Conservation (phyloP, 345 rosid genomes). For the Microcos paniculata region DNA sequence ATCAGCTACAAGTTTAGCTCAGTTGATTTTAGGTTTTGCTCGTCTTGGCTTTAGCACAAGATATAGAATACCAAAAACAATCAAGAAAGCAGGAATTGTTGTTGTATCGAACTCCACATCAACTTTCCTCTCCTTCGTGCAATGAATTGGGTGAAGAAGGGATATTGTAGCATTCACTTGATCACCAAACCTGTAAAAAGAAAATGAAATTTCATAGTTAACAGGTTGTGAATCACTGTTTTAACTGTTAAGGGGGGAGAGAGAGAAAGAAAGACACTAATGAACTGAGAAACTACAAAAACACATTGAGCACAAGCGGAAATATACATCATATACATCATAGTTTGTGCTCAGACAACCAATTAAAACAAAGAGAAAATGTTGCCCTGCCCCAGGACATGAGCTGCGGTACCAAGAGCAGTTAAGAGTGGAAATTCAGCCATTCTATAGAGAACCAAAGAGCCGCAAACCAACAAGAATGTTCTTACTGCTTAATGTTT, state of each 20-base stretch:
- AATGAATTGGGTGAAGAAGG: slow-evolving; percentile 83
- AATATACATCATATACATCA: background rate
- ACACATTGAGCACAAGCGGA: background rate
- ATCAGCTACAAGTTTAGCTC: slow-evolving; percentile 14
- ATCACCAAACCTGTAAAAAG: slow-evolving; percentile 56
- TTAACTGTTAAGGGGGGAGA: background rate
- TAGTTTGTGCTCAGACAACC: background rate
- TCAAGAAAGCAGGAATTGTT: slow-evolving; percentile 82
- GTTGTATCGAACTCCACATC: slow-evolving; percentile 70
- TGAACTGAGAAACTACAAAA: slow-evolving; percentile 5
- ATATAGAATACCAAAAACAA: slow-evolving; percentile 59
- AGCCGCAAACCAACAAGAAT: background rate
- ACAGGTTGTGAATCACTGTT: background rate
- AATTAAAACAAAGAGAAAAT: background rate
- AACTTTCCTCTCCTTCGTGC: slow-evolving; percentile 78
- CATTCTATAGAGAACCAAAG: background rate
- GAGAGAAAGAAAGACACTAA: background rate
- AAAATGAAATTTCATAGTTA: background rate
- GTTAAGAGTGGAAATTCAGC: background rate
- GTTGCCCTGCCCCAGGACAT: background rate
- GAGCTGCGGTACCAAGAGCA: background rate
- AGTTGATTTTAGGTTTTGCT: slow-evolving; percentile 92
- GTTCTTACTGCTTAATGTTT: too few relatives aligned
- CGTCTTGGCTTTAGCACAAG: slow-evolving; percentile 73
- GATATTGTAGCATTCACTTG: slow-evolving; percentile 79